Base-by-base conservation (phyloP, 768 basidiomycete species). In the Podaxis sp. region DNA sequence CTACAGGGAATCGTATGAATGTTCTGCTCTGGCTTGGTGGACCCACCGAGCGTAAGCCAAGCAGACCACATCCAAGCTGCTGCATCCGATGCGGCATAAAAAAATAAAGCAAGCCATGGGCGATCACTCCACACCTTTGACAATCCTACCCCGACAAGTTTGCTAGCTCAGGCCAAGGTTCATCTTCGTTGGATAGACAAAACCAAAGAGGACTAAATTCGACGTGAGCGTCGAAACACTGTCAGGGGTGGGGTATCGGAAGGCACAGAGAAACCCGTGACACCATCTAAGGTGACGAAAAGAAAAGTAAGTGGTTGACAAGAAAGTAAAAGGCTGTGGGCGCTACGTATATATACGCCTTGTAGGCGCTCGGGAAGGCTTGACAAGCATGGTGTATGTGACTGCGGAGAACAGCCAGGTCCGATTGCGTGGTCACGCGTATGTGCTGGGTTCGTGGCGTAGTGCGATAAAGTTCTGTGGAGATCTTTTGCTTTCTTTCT, bases 161-260 rank as follows among this genome's bases (percentile, higher is more conserved):
- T 57, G 46, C 61, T 63, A 63, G 55, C 61, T 63, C 54, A 63
- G 36, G 55, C 19, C 55, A 51, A 57, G 61, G 54, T 63, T 57
- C 24, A 26, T 56, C 33, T 39, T 28, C 13, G 13, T 39, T 55
- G 28, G 52, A 28, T 17, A 39, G 17, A 9, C 17, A 40, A n/a
- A 38, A 49, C 30, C 44, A 11, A 51, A 24, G 24, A 40, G 22
- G 24, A 57, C 48, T 40, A 28, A 48, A 48, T 48, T 57, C 19
- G 61, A 39, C 61, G 15, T 48, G 55, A 63, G 61, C 36, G 4
- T 36, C 44, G 33, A 63, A 49, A 48, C 22, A 5, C 3, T 51
- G 54, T 39, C 8, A 24, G 48, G 59, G 55, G 54, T 63, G 54
- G 55, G 61, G 39, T 40, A 38, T 40, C 24, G 6, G 44, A 61